phyloP scores from a whole-genome alignment of 495 filamentous ascomycete genomes.

The Xylaria sp. region DNA sequence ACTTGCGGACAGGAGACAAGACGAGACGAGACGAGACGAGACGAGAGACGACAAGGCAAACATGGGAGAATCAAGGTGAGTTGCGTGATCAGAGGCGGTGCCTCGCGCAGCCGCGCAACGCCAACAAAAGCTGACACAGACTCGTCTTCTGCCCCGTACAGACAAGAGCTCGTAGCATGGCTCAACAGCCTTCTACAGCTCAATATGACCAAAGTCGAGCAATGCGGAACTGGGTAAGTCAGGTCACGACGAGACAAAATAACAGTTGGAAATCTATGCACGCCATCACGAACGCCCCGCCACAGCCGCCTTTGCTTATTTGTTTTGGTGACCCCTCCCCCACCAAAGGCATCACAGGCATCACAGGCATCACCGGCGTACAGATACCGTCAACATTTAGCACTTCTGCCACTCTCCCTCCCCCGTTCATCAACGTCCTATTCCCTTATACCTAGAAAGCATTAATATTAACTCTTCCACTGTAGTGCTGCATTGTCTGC shows the following conservation, averaged over 20 bases:
- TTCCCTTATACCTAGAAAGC: neutral
- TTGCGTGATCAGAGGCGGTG: neutral
- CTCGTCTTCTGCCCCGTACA: conserved; percentile 46
- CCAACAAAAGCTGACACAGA: neutral
- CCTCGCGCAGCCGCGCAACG: neutral
- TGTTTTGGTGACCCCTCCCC: conserved; percentile 43
- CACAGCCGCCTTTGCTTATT: conserved; percentile 37
- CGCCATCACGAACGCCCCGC: conserved; percentile 16
- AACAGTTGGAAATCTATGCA: neutral
- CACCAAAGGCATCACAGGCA: conserved; percentile 33
- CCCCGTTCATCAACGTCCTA: neutral
- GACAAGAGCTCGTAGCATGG: conserved; percentile 97
- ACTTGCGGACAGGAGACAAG: neutral
- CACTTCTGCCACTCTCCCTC: neutral
- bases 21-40: neutral
- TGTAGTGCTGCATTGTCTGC: neutral
- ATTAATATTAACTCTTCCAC: neutral
- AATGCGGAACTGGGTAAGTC: conserved; percentile 96
- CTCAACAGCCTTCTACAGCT: conserved; percentile 96
- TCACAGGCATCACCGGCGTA: conserved; percentile 11
- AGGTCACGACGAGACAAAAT: neutral
- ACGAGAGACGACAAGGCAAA: conserved; percentile 3
- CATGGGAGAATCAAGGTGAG: conserved; percentile 32
- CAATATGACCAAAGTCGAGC: conserved; percentile 97
- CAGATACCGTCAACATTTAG: neutral